Conservation (phyloP, 805 yeast species). For the Nakazawaea siamensis region DNA sequence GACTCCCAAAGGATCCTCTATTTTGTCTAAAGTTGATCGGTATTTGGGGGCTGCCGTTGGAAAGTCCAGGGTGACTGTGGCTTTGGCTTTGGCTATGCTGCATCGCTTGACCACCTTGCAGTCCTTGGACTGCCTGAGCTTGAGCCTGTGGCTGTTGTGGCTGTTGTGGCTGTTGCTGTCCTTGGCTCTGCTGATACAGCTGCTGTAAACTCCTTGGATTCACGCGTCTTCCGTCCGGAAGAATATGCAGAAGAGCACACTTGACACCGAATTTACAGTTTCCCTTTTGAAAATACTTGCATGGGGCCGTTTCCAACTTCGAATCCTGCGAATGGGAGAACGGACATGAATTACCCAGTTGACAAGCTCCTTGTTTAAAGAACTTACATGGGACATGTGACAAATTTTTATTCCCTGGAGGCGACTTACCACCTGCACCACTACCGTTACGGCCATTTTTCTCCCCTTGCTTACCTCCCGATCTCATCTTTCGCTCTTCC, state of each 20-base stretch:
- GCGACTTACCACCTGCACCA: too few species aligned
- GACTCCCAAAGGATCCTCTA: not conserved
- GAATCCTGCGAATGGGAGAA: slow-evolving; percentile 72
- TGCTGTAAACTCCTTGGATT: slow-evolving; percentile 39
- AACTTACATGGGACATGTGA: slow-evolving; percentile 97
- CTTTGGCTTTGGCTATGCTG: not conserved
- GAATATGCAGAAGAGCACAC: slow-evolving; percentile 88
- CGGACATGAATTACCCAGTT: slow-evolving; percentile 89
- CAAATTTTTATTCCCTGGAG: slow-evolving; percentile 26
- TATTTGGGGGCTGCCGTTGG: not conserved
- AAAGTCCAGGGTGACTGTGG: not conserved
- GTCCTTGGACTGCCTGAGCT: not conserved
- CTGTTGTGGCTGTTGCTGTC: slow-evolving; percentile 9
- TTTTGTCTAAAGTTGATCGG: not conserved
- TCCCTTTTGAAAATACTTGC: slow-evolving; percentile 95
- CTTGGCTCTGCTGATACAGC: slow-evolving; percentile 17
- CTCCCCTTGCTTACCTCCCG: too few species aligned
- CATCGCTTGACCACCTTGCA: not conserved
- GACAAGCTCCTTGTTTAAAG: slow-evolving; percentile 86
- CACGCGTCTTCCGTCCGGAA: slow-evolving; percentile 83
- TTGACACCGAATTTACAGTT: slow-evolving; percentile 92
- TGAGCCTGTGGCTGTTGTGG: slow-evolving; percentile 10
- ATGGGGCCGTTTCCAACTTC: slow-evolving; percentile 49
- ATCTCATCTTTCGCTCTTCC: too few species aligned
- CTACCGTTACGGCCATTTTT: too few species aligned